A percentile compares a stretch with the other conserved stretches of the same genome.
These are phyloP conservation scores for Apophysomyces elegans DNA, from an alignment of 371 early-diverging fungal genomes.

Conservation along the genomic window DNA sequence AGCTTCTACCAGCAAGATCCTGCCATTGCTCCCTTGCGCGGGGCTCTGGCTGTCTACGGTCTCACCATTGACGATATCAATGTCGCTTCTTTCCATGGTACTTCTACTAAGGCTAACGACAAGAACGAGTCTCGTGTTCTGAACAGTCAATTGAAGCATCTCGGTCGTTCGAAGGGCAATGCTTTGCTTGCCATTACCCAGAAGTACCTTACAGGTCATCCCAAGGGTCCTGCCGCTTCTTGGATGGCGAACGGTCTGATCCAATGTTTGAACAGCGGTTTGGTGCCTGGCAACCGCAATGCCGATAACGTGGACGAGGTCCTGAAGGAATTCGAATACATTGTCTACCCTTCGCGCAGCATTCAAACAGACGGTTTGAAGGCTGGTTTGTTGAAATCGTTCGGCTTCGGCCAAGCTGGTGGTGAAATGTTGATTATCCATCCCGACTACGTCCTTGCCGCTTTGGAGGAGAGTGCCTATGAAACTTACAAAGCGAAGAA, in stretches of 20 bases:
- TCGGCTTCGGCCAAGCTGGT: conserved; percentile 98
- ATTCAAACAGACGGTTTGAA: conserved; percentile 93
- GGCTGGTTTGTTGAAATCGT: conserved; percentile 93
- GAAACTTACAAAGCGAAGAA: conserved; percentile 74
- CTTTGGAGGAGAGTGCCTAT: conserved; percentile 77
- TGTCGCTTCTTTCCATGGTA: conserved; percentile 98
- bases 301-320: conserved; percentile 91
- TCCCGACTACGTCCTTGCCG: conserved; percentile 89
- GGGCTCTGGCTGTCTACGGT: conserved; percentile 90
- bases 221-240: conserved; percentile 97
- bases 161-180: conserved; percentile 91
- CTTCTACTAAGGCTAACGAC: conserved; percentile 96
- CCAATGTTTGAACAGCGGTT: conserved; percentile 87
- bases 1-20: conserved; percentile 87
- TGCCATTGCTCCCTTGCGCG: conserved; percentile 89
- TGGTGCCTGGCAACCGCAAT: conserved; percentile 96
- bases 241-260: conserved; percentile 97
- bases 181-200: conserved; percentile 86
- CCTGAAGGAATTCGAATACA: conserved; percentile 80
- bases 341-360: conserved; percentile 87
- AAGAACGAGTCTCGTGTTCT: conserved; percentile 93
- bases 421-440: conserved; percentile 92
- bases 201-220: conserved; percentile 96
- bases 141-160: conserved; percentile 85
- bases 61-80: conserved; percentile 93